Evolutionary conservation across 176 grass and related monocot species (phyloP).

Genomic region (Aegilops bicornis): DNA sequence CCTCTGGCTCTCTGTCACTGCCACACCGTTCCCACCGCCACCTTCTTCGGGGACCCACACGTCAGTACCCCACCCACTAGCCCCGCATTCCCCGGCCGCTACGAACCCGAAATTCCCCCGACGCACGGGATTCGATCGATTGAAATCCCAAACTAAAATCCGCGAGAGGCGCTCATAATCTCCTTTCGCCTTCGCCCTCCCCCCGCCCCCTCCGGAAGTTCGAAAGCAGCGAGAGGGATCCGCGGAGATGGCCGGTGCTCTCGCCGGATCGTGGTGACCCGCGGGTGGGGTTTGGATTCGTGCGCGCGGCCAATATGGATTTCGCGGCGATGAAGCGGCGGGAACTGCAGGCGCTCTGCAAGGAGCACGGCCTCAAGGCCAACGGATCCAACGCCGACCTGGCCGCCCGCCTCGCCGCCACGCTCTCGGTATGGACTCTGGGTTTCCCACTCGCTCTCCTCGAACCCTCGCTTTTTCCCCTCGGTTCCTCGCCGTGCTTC

Average conservation of each 20-base stretch:
- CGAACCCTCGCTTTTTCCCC: not conserved
- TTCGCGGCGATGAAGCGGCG: slow-evolving; percentile 39
- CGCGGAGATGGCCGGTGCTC: not conserved
- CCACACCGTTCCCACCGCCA: not conserved
- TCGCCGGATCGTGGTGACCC: not conserved
- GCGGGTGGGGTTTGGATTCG: not conserved
- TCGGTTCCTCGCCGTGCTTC: not conserved
- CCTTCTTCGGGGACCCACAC: not conserved
- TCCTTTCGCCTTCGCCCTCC: not conserved
- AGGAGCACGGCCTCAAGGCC: slow-evolving; percentile 44
- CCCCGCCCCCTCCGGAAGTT: not conserved
- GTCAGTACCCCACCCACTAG: not conserved
- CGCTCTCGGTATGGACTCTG: slow-evolving; percentile 38
- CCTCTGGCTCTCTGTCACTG: not conserved
- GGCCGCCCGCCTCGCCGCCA: slow-evolving; percentile 27
- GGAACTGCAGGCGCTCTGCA: slow-evolving; percentile 58
- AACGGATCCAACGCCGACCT: slow-evolving; percentile 42
- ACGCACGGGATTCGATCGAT: not conserved
- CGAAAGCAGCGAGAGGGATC: not conserved
- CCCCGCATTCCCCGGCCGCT: not conserved
- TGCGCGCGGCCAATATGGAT: slow-evolving; percentile 20
- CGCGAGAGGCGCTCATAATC: not conserved
- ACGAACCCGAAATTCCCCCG: not conserved
- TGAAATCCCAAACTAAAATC: not conserved
- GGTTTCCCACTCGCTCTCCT: not conserved